Percentiles rank a stretch among this genome's conserved stretches.
These are phyloP conservation scores for Penicillium arizonense DNA, from an alignment of 495 filamentous ascomycete genomes.

Conservation along the genomic window DNA sequence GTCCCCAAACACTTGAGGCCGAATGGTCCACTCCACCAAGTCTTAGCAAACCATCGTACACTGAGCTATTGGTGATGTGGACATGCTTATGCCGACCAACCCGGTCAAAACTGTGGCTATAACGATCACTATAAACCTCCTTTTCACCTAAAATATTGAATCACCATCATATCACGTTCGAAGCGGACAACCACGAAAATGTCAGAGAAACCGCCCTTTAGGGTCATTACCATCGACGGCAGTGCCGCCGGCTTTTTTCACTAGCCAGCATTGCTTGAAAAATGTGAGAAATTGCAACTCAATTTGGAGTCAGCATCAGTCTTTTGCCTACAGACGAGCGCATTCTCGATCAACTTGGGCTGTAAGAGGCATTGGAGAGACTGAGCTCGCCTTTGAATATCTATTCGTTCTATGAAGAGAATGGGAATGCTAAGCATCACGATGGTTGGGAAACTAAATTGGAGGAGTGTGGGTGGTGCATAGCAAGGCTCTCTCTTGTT, in stretches of 20 bases:
- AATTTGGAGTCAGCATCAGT: conserved; percentile 41
- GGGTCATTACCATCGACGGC: conserved; percentile 53
- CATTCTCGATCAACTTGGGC: conserved; percentile 50
- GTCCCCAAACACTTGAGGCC: no score
- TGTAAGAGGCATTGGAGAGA: conserved; percentile 31
- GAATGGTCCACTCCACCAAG: no score
- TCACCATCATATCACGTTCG: no score
- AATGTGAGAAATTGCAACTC: conserved; percentile 40
- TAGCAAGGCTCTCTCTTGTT: not conserved
- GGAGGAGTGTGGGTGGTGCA: not conserved
- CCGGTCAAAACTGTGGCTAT: no score
- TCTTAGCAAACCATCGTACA: no score
- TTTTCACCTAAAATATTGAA: no score
- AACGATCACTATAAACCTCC: no score
- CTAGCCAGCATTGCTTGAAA: conserved; percentile 44
- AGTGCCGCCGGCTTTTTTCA: conserved; percentile 50
- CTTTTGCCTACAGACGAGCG: conserved; percentile 33
- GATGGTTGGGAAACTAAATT: not conserved
- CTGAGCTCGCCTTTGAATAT: not conserved
- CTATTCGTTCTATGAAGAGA: not conserved
- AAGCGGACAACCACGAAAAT: no score
- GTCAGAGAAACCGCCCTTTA: conserved; percentile 17
- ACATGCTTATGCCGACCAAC: no score
- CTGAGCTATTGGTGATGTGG: no score
- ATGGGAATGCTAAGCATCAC: not conserved